Conservation (phyloP, 257 asterid species). For the Euphrasia confusa region DNA sequence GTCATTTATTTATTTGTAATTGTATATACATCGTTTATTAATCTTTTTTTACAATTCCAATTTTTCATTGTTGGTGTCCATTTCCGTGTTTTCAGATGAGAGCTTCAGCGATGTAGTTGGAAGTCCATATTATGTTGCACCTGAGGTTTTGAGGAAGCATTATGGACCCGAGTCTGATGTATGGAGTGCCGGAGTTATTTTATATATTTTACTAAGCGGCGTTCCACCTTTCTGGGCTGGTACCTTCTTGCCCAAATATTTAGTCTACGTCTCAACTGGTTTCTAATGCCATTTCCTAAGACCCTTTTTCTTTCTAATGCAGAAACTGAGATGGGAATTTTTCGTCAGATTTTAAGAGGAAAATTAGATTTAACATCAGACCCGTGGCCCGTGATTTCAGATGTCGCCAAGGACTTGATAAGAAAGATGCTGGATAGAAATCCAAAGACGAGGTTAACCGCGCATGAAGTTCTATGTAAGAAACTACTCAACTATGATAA, state of each 20-base stretch:
- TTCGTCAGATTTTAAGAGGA: constrained; percentile 75
- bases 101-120: constrained; percentile 83
- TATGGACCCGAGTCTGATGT: constrained; percentile 95
- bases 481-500: background rate
- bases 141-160: constrained; percentile 83
- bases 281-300: constrained; percentile 17
- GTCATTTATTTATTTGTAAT: background rate
- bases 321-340: constrained; percentile 97
- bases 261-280: constrained; percentile 5
- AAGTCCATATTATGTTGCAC: constrained; percentile 95
- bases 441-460: constrained; percentile 77
- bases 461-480: constrained; percentile 93
- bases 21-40: background rate
- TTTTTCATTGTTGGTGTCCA: constrained; percentile 4
- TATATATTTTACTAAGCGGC: constrained; percentile 89
- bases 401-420: constrained; percentile 75
- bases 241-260: constrained; percentile 23
- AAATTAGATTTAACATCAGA: constrained; percentile 82
- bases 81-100: constrained; percentile 45
- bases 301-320: constrained; percentile 27
- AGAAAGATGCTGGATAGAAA: constrained; percentile 77
- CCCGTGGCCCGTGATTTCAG: constrained; percentile 92
- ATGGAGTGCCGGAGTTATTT: constrained; percentile 95
- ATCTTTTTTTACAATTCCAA: background rate
- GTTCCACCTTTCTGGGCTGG: constrained; percentile 98